These are phyloP conservation scores for Paulownia fortunei DNA, from an alignment of 257 asterid genomes.

Conservation along the genomic window DNA sequence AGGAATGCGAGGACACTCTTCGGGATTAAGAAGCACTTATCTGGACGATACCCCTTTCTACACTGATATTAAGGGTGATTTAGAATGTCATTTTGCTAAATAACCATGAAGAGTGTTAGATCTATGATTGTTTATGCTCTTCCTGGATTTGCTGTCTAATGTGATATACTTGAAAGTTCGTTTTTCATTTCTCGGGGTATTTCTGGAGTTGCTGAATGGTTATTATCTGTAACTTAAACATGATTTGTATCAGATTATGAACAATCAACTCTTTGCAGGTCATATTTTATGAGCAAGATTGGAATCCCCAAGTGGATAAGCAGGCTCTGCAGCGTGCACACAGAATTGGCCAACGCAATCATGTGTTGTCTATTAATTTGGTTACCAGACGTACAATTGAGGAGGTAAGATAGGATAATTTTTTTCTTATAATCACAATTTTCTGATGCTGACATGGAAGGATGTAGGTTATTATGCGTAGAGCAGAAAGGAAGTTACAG, in stretches of 20 bases:
- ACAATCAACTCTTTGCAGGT: slow-evolving; percentile 53
- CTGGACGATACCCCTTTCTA: slow-evolving; percentile 1
- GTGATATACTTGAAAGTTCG: neutral
- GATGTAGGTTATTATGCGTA: slow-evolving; percentile 80
- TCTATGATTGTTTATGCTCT: neutral
- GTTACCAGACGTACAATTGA: slow-evolving; percentile 80
- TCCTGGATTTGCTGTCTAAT: neutral
- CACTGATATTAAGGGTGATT: slow-evolving; percentile 2
- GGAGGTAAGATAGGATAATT: slow-evolving; percentile 59
- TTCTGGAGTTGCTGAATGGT: slow-evolving; percentile 13
- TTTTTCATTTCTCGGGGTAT: neutral
- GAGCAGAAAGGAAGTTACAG: slow-evolving; percentile 86
- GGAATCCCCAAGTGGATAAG: slow-evolving; percentile 99
- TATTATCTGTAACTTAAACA: neutral
- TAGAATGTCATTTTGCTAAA: slow-evolving; percentile 11
- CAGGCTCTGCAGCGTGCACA: slow-evolving; percentile 98
- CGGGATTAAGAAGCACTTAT: neutral
- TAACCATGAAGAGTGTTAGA: neutral
- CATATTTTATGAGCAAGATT: slow-evolving; percentile 95
- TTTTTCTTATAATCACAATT: slow-evolving; percentile 19
- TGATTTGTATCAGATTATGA: slow-evolving; percentile 22
- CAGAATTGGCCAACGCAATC: slow-evolving; percentile 90
- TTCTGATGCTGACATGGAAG: slow-evolving; percentile 36
- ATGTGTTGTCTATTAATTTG: slow-evolving; percentile 80
- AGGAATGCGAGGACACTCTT: neutral